Evolutionary conservation across 1,139 yeast species (phyloP).

Genomic region (Geotrichum europaeum): DNA sequence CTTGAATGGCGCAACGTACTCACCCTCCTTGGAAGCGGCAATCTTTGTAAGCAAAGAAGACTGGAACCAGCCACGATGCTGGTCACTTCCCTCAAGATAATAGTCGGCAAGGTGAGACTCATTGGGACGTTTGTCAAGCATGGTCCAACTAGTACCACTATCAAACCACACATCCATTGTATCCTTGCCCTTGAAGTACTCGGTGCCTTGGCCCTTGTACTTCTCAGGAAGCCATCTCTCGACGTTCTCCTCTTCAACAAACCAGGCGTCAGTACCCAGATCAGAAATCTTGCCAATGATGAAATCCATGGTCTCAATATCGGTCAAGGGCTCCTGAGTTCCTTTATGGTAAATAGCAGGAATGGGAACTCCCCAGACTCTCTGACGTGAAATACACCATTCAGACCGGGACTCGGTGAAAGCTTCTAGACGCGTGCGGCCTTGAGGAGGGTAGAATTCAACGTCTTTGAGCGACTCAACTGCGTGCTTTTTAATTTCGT

Average conservation of each 20-base stretch:
- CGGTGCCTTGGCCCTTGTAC: conserved; percentile 36
- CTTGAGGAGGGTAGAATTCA: conserved; percentile 65
- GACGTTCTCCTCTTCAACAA: conserved; percentile 47
- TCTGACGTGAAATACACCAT: conserved; percentile 97
- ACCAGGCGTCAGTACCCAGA: conserved; percentile 76
- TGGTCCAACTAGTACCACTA: conserved; percentile 90
- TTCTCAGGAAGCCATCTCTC: conserved; percentile 67
- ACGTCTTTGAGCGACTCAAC: conserved; percentile 55
- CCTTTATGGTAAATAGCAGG: conserved; percentile 69
- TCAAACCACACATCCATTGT: conserved; percentile 99
- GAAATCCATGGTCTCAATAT: conserved; percentile 46
- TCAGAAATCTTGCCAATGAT: conserved; percentile 49
- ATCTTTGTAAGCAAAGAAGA: conserved; percentile 80
- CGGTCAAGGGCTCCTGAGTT: conserved; percentile 55
- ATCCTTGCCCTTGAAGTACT: conserved; percentile 64
- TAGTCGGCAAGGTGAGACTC: conserved; percentile 53
- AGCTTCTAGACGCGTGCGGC: conserved; percentile 61
- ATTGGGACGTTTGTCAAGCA: conserved; percentile 41
- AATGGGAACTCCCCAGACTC: conserved; percentile 98
- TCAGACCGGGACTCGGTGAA: conserved; percentile 77
- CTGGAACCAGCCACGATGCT: conserved; percentile 99
- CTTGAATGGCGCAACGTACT: conserved; percentile 56
- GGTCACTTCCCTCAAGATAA: conserved; percentile 92
- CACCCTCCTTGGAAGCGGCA: conserved; percentile 37
- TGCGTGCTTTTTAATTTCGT: conserved; percentile 60